Evolutionary conservation across 257 asterid genomes (phyloP).

Genomic region (Solanum etuberosum): DNA sequence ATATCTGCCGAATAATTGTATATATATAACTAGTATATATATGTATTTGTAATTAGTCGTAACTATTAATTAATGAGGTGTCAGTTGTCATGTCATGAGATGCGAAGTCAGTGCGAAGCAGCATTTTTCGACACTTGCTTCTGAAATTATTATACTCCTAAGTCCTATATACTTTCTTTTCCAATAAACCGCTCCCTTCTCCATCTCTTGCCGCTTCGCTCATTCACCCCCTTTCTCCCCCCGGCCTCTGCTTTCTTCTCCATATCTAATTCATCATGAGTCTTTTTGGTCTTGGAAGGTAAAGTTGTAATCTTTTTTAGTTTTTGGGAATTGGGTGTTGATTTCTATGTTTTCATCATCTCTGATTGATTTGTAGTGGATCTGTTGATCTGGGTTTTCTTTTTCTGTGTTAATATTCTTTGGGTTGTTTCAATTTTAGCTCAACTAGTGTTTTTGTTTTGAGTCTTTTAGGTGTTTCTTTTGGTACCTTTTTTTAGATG

Average conservation of each 20-base stretch:
- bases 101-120: constrained; percentile 43
- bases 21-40: too few species aligned
- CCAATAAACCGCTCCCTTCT: not conserved
- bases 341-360: not conserved
- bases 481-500: not conserved
- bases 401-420: not conserved
- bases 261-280: constrained; percentile 34
- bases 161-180: not conserved
- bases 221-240: not conserved
- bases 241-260: not conserved
- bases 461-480: not conserved
- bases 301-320: not conserved
- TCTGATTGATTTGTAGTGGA: not conserved
- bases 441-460: not conserved
- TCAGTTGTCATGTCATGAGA: constrained; percentile 10
- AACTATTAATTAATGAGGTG: not conserved
- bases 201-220: not conserved
- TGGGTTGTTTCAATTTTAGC: not conserved
- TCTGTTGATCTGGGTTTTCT: not conserved
- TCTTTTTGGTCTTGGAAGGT: constrained; percentile 97
- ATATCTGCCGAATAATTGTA: too few species aligned
- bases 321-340: not conserved
- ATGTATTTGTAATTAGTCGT: too few species aligned
- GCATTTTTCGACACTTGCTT: constrained; percentile 35
- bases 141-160: not conserved